Evolutionary conservation across 2,329 filamentous ascomycete species (phyloP).

Genomic region (Cryphonectria carpinicola): DNA sequence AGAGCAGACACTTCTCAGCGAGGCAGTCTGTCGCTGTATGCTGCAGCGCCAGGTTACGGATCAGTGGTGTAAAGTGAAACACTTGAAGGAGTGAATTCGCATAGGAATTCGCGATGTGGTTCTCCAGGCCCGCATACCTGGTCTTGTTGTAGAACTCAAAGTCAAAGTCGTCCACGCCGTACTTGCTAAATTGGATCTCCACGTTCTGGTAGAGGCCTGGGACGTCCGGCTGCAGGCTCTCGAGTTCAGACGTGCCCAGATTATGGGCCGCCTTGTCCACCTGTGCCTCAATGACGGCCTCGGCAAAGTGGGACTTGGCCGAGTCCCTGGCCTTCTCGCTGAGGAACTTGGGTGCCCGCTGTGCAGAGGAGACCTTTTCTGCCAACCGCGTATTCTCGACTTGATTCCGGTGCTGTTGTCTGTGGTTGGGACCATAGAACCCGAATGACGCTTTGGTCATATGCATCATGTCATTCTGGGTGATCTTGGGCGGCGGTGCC

Average conservation of each 20-base stretch:
- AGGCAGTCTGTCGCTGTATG: slow-evolving; percentile 87
- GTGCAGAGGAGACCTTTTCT: slow-evolving; percentile 64
- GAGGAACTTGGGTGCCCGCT: slow-evolving; percentile 84
- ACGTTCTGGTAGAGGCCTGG: slow-evolving; percentile 90
- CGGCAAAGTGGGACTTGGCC: slow-evolving; percentile 49
- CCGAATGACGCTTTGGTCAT: slow-evolving; percentile 77
- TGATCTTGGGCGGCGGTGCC: slow-evolving; percentile 76
- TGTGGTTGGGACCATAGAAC: slow-evolving; percentile 72
- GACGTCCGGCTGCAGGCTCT: slow-evolving; percentile 78
- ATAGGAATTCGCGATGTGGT: slow-evolving; percentile 95
- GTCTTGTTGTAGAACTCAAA: slow-evolving; percentile 99
- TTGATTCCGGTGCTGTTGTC: slow-evolving; percentile 78
- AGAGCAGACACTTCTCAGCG: slow-evolving; percentile 82
- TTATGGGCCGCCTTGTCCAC: slow-evolving; percentile 64
- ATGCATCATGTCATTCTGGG: slow-evolving; percentile 68
- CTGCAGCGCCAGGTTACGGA: slow-evolving; percentile 85
- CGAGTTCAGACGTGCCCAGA: slow-evolving; percentile 70
- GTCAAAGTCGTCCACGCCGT: slow-evolving; percentile 98
- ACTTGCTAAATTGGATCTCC: slow-evolving; percentile 98
- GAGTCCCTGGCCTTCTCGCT: slow-evolving; percentile 87
- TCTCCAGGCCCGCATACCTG: slow-evolving; percentile 87
- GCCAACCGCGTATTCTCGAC: slow-evolving; percentile 73
- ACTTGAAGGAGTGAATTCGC: slow-evolving; percentile 91
- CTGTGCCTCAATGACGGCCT: slow-evolving; percentile 47
- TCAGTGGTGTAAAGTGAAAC: slow-evolving; percentile 84